Percentiles rank a stretch among this genome's conserved stretches.
Conservation (phyloP, 805 yeast species). For the Wickerhamiella hasegawae region DNA sequence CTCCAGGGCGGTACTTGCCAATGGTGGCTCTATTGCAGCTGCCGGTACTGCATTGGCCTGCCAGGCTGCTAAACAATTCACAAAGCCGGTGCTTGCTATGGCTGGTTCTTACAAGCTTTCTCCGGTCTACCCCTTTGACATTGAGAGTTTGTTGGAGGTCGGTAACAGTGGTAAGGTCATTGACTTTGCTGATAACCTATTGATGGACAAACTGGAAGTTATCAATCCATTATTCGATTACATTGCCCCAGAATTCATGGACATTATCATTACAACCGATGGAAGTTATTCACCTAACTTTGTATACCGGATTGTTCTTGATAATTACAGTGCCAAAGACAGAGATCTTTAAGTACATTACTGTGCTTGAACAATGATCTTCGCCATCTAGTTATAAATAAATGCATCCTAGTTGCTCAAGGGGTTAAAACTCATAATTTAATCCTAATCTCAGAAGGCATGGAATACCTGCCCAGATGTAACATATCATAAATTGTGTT, state of each 20-base stretch:
- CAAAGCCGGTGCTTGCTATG: constrained; percentile 92
- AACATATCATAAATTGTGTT: neutral
- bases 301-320: constrained; percentile 86
- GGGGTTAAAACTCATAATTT: too few species aligned
- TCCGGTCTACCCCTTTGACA: constrained; percentile 81
- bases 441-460: too few species aligned
- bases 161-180: constrained; percentile 87
- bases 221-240: constrained; percentile 84
- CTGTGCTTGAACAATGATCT: too few species aligned
- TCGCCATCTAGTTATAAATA: too few species aligned
- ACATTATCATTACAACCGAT: constrained; percentile 83
- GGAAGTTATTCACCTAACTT: constrained; percentile 97
- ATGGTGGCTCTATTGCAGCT: constrained; percentile 83
- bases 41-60: constrained; percentile 88
- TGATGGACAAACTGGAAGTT: constrained; percentile 61
- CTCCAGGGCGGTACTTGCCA: constrained; percentile 81
- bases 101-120: constrained; percentile 88
- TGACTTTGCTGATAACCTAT: constrained; percentile 50
- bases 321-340: constrained; percentile 81
- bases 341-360: constrained; percentile 9
- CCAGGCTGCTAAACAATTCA: constrained; percentile 87
- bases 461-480: too few species aligned
- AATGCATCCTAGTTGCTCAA: too few species aligned
- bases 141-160: constrained; percentile 70
- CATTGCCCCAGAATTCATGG: constrained; percentile 85